Percentiles rank a stretch among this genome's conserved stretches.
These are phyloP conservation scores for Penicillium sp. DNA, from an alignment of 2,329 filamentous ascomycete species.

Conservation along the genomic window DNA sequence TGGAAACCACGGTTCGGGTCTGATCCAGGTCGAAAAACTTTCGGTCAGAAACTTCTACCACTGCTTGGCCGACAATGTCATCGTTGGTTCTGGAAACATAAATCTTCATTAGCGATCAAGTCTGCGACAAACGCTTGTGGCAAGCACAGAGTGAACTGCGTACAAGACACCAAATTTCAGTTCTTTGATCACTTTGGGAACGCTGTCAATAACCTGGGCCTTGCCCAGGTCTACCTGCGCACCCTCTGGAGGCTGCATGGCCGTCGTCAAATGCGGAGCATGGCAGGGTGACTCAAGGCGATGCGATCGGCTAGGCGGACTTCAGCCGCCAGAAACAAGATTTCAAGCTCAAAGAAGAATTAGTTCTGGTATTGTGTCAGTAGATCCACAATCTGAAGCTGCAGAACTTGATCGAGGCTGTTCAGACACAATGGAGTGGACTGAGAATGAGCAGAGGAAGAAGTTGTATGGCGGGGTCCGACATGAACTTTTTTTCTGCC, in stretches of 20 bases:
- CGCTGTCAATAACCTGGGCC: constrained; percentile 78
- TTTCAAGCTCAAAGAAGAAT: not conserved
- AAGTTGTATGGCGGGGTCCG: constrained; percentile 19
- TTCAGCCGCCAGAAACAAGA: constrained; percentile 12
- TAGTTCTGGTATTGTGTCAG: not conserved
- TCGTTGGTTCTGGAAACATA: constrained; percentile 61
- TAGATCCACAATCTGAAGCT: not conserved
- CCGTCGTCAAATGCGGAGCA: constrained; percentile 31
- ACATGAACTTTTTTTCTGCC: constrained; percentile 27
- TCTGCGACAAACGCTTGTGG: constrained; percentile 6
- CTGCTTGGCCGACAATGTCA: constrained; percentile 89
- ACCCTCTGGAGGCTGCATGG: constrained; percentile 37
- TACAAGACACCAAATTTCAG: constrained; percentile 91
- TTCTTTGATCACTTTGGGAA: constrained; percentile 84
- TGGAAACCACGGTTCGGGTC: constrained; percentile 62
- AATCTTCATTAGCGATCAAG: constrained; percentile 14
- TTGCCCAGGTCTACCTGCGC: constrained; percentile 51
- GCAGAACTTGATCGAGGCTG: not conserved
- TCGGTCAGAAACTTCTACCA: constrained; percentile 87
- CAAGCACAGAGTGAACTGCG: constrained; percentile 26
- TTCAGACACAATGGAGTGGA: not conserved
- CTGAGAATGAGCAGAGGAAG: constrained; percentile 8
- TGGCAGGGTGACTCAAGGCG: constrained; percentile 27
- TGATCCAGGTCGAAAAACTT: constrained; percentile 84
- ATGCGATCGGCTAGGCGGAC: constrained; percentile 18